These are phyloP conservation scores for Colletotrichum falcatum DNA, from an alignment of 2,329 filamentous ascomycete species.

Conservation along the genomic window DNA sequence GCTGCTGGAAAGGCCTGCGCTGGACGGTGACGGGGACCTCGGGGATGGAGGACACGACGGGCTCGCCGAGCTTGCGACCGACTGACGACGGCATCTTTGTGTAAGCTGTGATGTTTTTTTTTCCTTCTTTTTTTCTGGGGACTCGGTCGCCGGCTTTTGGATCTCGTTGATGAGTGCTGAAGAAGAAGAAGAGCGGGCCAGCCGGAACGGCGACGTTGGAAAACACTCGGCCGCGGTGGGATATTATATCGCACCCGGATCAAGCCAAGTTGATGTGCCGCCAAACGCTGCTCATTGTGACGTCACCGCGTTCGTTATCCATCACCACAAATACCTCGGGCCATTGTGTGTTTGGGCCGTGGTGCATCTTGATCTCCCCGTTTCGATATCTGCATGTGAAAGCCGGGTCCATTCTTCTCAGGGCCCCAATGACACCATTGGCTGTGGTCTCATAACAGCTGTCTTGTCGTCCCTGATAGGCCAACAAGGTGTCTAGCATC, in stretches of 20 bases:
- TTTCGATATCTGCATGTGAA: conserved; percentile 27
- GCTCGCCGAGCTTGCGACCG: conserved; percentile 10
- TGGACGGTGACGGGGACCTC: conserved; percentile 45
- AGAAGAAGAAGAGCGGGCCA: neutral
- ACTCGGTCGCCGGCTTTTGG: conserved; percentile 19
- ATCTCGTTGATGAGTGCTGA: neutral
- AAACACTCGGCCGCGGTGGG: neutral
- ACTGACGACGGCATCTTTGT: neutral
- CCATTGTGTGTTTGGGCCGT: neutral
- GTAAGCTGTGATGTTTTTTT: conserved; percentile 10
- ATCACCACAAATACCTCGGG: neutral
- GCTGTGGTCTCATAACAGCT: neutral
- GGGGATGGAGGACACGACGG: conserved; percentile 29
- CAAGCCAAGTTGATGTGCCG: neutral
- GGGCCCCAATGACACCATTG: neutral
- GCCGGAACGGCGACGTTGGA: neutral
- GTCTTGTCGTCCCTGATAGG: neutral
- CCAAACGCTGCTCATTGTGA: conserved; percentile 25
- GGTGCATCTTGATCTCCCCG: neutral
- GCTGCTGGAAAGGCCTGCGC: conserved; percentile 48
- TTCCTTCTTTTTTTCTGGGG: too few relatives aligned
- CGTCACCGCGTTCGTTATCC: conserved; percentile 16
- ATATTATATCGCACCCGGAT: neutral
- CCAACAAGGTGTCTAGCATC: neutral
- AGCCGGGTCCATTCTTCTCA: neutral